These are phyloP conservation scores for Paxillus rubicundulus DNA, from an alignment of 768 basidiomycete genomes.

Conservation along the genomic window DNA sequence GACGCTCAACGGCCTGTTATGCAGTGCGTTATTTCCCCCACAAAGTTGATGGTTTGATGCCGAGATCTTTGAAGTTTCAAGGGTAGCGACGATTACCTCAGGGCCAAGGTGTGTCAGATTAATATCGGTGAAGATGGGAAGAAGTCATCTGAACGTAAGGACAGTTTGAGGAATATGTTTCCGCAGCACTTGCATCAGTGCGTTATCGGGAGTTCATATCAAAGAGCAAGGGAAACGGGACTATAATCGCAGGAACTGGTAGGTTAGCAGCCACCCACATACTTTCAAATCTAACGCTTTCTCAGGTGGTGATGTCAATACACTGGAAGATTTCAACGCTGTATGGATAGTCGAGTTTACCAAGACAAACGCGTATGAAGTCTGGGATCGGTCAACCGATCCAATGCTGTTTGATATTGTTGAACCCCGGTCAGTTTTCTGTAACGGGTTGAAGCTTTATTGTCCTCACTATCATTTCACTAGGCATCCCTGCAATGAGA, in stretches of 20 bases:
- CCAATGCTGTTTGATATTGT: conserved; percentile 92
- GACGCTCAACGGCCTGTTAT: conserved; percentile 60
- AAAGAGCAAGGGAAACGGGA: conserved; percentile 60
- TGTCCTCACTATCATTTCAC: conserved; percentile 1
- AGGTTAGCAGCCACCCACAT: background rate
- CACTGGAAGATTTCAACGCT: conserved; percentile 79
- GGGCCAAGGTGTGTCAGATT: conserved; percentile 61
- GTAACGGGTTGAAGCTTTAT: background rate
- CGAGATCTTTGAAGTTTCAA: conserved; percentile 61
- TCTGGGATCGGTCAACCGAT: conserved; percentile 91
- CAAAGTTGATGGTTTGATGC: background rate
- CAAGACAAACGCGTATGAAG: conserved; percentile 79
- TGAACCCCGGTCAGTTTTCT: conserved; percentile 69
- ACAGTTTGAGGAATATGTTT: conserved; percentile 91
- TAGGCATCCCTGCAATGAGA: conserved; percentile 93
- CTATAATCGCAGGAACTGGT: conserved; percentile 67
- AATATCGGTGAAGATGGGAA: background rate
- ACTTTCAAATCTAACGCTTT: conserved; percentile 21
- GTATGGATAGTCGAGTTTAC: conserved; percentile 88
- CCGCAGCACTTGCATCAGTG: conserved; percentile 80
- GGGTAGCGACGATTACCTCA: conserved; percentile 93
- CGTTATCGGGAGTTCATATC: conserved; percentile 86
- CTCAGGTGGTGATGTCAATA: conserved; percentile 52
- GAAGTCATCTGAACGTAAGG: background rate
- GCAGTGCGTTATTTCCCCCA: conserved; percentile 49